phyloP scores from a whole-genome alignment of 2,329 filamentous ascomycete species.

The Colletotrichum orchidophilum region DNA sequence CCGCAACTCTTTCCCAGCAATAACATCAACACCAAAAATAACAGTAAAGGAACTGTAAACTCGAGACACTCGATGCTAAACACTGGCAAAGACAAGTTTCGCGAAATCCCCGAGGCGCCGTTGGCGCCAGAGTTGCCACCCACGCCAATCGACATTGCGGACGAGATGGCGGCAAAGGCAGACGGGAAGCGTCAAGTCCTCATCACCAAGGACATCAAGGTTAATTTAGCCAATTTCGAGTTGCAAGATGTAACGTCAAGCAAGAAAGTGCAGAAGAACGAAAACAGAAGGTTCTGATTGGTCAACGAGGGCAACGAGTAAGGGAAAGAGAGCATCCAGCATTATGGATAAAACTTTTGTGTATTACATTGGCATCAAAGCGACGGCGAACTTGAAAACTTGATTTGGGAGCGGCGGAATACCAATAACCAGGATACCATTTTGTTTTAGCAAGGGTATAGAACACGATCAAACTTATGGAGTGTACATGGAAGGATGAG shows the following conservation, averaged over 20 bases:
- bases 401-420: not conserved
- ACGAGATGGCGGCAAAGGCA: constrained; percentile 24
- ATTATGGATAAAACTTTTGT: not conserved
- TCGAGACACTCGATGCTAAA: constrained; percentile 20
- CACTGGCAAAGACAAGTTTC: constrained; percentile 11
- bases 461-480: not conserved
- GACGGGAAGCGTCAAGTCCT: constrained; percentile 25
- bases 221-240: not conserved
- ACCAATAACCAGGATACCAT: not conserved
- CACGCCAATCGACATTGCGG: constrained; percentile 26
- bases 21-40: constrained; percentile 17
- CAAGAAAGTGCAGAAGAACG: constrained; percentile 11
- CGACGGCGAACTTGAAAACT: not conserved
- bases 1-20: constrained; percentile 14
- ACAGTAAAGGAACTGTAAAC: not conserved
- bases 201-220: not conserved
- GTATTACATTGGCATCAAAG: not conserved
- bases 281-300: not conserved
- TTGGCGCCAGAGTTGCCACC: not conserved
- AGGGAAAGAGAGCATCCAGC: not conserved
- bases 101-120: not conserved
- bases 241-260: not conserved
- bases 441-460: constrained; percentile 19
- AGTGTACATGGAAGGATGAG: not conserved
- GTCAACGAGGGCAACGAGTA: not conserved